Base-by-base conservation (phyloP, 441 rosid species). In the Eruca vesicaria region DNA sequence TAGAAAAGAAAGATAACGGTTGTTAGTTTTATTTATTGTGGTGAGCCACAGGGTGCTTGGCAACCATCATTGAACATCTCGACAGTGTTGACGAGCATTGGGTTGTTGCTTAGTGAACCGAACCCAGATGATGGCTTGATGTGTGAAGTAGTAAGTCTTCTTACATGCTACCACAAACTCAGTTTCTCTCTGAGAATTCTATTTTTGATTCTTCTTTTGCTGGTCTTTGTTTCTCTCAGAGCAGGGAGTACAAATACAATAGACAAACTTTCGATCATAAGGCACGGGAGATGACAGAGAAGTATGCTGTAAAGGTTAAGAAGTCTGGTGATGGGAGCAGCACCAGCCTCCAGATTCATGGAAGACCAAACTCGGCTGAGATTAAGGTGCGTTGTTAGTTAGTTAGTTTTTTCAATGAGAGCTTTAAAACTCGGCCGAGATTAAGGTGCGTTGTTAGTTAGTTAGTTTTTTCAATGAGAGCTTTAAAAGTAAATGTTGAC, bases 41-140 rank as follows among this genome's bases (percentile, higher is more conserved):
- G 15, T 29, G 59, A 72, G 61, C 23, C 1, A 57, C 83, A 93
- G 97, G 95, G 98, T 20, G 92, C 95, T 16, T 89, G 95, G 98
- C 97, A 91, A 74, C 97, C 97, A 26, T 93, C 98, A 2, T 63
- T 91, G 85, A 93, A 91, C 68, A 86, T 93, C 73, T 93, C 97
- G n/a, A 88, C 94, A 4, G 92, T 91, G 48, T 74, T 93, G 53
- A 86, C 80, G 12, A 89, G 96, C 74, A 86, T 90, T 16, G 81
- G 94, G 59, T 78, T 93, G 79, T 74, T 90, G 71, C 79, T 93
- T n/a, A 79, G 84, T 66, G 98, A 89, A 79, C 97, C 95, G 32
- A 88, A 93, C 73, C 94, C 95, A 0, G 95, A 89, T 77, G 98
- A 89, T 58, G 95, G 97, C 5, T 85, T 93, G 58, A 91, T 91